Evolutionary conservation across 768 basidiomycete genomes (phyloP).

Genomic region (Podaxis pistillaris): DNA sequence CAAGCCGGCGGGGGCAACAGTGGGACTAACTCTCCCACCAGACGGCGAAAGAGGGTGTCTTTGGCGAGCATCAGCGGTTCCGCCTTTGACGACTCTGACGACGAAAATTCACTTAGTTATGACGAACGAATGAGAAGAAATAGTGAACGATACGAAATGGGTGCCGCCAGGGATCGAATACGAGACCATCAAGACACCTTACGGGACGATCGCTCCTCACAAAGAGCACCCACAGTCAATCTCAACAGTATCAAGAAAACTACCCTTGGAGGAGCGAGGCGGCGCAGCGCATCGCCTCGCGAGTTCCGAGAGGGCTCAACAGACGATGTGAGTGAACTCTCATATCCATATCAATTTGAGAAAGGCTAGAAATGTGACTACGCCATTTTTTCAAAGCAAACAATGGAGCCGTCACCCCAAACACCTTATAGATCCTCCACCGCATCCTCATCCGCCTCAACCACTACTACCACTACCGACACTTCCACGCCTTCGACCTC

Average conservation of each 20-base stretch:
- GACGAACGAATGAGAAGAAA: constrained; percentile 1
- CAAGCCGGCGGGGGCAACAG: constrained; percentile 18
- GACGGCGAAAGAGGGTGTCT: constrained; percentile 27
- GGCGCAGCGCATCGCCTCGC: constrained; percentile 40
- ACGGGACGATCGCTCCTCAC: constrained; percentile 44
- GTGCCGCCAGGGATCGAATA: constrained; percentile 23
- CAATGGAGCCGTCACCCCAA: constrained; percentile 28
- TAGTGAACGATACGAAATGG: neutral
- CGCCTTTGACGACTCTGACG: constrained; percentile 25
- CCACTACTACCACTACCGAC: constrained; percentile 11
- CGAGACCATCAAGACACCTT: constrained; percentile 21
- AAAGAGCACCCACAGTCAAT: constrained; percentile 42
- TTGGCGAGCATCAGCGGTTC: constrained; percentile 25
- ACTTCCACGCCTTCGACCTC: neutral
- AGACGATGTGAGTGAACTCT: constrained; percentile 25
- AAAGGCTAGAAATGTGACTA: no score
- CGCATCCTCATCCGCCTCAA: constrained; percentile 23
- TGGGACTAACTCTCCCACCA: constrained; percentile 27
- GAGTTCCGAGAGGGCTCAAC: constrained; percentile 37
- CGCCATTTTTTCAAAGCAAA: constrained; percentile 21
- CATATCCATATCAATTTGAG: no score
- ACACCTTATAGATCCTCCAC: constrained; percentile 33
- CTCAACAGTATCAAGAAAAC: constrained; percentile 42
- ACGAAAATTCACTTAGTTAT: constrained; percentile 21
- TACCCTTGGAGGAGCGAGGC: constrained; percentile 32